Evolutionary conservation across 2,329 filamentous ascomycete genomes (phyloP).

Genomic region (Aspergillus fructus): DNA sequence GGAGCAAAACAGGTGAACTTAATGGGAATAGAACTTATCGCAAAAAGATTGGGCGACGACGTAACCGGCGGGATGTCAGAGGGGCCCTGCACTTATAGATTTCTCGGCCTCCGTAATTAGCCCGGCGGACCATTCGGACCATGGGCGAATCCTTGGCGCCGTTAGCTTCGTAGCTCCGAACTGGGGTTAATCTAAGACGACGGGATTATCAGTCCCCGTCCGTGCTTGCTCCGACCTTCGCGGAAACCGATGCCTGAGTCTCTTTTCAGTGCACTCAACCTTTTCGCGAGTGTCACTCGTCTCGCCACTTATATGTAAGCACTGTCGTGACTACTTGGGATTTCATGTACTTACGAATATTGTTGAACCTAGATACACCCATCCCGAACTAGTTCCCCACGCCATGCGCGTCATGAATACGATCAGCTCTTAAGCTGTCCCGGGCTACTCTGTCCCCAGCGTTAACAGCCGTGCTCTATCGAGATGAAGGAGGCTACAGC

Average conservation of each 20-base stretch:
- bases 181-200: neutral
- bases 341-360: neutral
- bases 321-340: neutral
- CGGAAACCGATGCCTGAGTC: neutral
- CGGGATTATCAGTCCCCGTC: neutral
- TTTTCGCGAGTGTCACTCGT: neutral
- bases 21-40: neutral
- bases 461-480: neutral
- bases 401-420: slow-evolving; percentile 16
- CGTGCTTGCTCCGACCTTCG: neutral
- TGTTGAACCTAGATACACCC: neutral
- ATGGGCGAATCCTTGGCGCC: slow-evolving; percentile 5
- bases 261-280: neutral
- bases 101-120: slow-evolving; percentile 21
- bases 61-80: slow-evolving; percentile 29
- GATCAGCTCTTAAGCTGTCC: neutral
- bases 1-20: neutral
- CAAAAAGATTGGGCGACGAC: slow-evolving; percentile 12
- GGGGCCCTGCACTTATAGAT: slow-evolving; percentile 25
- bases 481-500: slow-evolving; percentile 18
- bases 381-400: neutral
- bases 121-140: slow-evolving; percentile 9
- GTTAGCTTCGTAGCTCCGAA: neutral
- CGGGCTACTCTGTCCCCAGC: slow-evolving; percentile 10
- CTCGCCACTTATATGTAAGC: neutral